A percentile compares a stretch with the other conserved stretches of the same genome.
phyloP scores from a whole-genome alignment of 2,329 filamentous ascomycete genomes.

The Bisporella sp. region DNA sequence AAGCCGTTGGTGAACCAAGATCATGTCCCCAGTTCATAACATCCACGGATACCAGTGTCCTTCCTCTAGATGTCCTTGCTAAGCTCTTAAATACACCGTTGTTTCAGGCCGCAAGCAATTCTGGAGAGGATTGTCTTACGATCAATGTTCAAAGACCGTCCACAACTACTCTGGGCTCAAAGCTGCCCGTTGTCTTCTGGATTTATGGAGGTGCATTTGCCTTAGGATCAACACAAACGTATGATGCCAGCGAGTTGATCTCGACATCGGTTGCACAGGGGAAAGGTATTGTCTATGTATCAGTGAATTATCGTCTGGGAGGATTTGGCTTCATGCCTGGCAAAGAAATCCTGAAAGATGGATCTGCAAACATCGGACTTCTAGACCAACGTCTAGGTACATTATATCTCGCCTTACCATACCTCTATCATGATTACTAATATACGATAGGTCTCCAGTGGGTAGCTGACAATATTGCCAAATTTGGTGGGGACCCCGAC shows the following conservation, averaged over 20 bases:
- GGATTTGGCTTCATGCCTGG: conserved; percentile 69
- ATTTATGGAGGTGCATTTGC: conserved; percentile 62
- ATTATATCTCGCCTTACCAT: too few species aligned
- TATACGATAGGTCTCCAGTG: conserved; percentile 52
- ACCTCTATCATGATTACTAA: not conserved
- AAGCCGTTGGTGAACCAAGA: conserved; percentile 49
- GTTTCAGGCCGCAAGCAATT: conserved; percentile 45
- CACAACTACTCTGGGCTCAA: conserved; percentile 44
- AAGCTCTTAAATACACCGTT: conserved; percentile 45
- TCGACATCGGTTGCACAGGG: conserved; percentile 35
- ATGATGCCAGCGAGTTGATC: conserved; percentile 42
- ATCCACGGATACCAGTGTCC: conserved; percentile 36
- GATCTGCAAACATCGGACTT: conserved; percentile 62
- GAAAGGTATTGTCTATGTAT: conserved; percentile 65
- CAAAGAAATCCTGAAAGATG: conserved; percentile 57
- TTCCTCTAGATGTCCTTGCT: conserved; percentile 36
- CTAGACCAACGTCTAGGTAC: conserved; percentile 59
- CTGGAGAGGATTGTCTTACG: conserved; percentile 57
- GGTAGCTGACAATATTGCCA: conserved; percentile 68
- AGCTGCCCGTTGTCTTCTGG: conserved; percentile 62
- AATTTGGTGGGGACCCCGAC: conserved; percentile 71
- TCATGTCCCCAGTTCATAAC: conserved; percentile 68
- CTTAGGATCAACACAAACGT: conserved; percentile 41
- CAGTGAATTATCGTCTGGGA: conserved; percentile 69
- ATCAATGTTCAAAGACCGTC: conserved; percentile 51